Evolutionary conservation across 2,329 filamentous ascomycete species (phyloP).

Genomic region (Macroventuria anomochaeta): DNA sequence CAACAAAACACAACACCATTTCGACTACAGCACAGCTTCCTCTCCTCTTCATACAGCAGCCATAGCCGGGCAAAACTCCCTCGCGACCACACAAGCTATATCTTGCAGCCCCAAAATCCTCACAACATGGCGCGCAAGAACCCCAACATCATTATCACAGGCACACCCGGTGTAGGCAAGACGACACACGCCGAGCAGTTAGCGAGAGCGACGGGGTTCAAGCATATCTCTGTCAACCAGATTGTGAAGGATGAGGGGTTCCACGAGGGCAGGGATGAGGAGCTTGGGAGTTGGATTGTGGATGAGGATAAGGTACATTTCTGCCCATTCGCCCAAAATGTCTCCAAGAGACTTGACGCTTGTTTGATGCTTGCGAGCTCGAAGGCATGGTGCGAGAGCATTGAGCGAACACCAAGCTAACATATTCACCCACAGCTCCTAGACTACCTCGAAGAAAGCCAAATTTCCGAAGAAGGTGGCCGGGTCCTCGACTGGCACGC

Average conservation of each 20-base stretch:
- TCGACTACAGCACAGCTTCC: not conserved
- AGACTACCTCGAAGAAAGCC: conserved; percentile 85
- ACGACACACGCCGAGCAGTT: conserved; percentile 88
- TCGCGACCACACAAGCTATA: conserved; percentile 1
- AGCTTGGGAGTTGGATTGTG: conserved; percentile 87
- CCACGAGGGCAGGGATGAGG: conserved; percentile 86
- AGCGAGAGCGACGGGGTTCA: conserved; percentile 75
- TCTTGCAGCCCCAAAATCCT: not conserved
- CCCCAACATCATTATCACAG: conserved; percentile 94
- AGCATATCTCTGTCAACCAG: conserved; percentile 87
- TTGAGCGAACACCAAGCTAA: not conserved
- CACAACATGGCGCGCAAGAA: conserved; percentile 49
- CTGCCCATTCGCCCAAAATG: too few relatives aligned
- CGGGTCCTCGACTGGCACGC: conserved; percentile 98
- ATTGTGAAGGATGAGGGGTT: conserved; percentile 88
- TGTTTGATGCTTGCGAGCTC: too few relatives aligned
- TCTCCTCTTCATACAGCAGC: not conserved
- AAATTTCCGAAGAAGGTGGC: conserved; percentile 70
- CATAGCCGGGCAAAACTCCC: not conserved
- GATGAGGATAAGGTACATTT: conserved; percentile 86
- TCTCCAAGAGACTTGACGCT: too few relatives aligned
- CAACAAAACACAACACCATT: not conserved
- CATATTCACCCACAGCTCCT: conserved; percentile 64
- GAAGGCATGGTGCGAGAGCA: too few relatives aligned
- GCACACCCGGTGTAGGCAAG: conserved; percentile 95